Evolutionary conservation across 2,329 filamentous ascomycete species (phyloP), one percentile per base, ranked within the genome.

Genomic region (Colletotrichum sp.): DNA sequence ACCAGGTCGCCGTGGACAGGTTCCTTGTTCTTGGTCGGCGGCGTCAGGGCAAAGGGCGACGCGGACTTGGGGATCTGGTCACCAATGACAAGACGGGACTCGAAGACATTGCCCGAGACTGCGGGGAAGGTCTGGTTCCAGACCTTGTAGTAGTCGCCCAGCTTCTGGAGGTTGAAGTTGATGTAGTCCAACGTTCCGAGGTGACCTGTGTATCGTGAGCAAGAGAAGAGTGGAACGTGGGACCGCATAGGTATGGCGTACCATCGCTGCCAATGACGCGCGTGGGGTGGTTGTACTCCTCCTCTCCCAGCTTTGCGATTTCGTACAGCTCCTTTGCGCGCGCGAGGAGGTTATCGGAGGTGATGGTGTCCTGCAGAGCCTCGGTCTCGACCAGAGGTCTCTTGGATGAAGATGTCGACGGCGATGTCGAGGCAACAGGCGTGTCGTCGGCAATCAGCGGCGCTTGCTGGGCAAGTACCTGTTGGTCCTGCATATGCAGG

Each of bases 241-340:
- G 62, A 52, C 13, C 0, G 34, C 21, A 6, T 16, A 5, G 32
- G 39, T 64, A 30, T 5, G 44, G 74, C 78, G 72, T 84, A 92
- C 92, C 92, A 81, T 89, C 81, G 77, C 92, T 93, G 34, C 93
- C 93, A 78, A 95, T 94, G 26, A 95, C 93, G 69, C 93, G 89
- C 2, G 93, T 95, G 2, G 93, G 93, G 79, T 93, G 93, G 76
- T 90, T 90, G 80, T 92, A 94, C 77, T 94, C 91, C 3, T 88
- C 86, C 76, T 90, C 85, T 13, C 89, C 88, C 69, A 89, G 85
- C 82, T 92, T 87, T 1, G 93, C 93, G 71, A 94, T 90, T 68
- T 89, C 85, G 79, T 90, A 94, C 10, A 95, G 89, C 55, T 90
- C 83, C 79, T 92, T 86, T 6, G 93, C 91, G 24, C 92, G 90